These are phyloP conservation scores for Poronia punctata DNA, from an alignment of 495 filamentous ascomycete genomes.

Conservation along the genomic window DNA sequence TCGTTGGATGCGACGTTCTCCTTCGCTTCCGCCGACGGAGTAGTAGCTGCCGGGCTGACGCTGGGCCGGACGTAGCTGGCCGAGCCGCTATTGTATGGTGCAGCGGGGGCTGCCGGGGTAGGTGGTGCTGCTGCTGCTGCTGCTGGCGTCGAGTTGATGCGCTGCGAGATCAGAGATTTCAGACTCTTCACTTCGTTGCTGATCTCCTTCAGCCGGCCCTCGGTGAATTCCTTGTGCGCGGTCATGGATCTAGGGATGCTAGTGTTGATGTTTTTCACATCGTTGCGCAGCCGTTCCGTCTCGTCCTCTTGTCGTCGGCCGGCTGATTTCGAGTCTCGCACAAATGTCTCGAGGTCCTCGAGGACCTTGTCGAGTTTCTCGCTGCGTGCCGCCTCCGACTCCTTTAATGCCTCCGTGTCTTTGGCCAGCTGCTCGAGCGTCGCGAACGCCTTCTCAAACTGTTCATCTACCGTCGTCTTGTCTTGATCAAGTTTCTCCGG, in stretches of 20 bases:
- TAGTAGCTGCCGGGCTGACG: constrained; percentile 22
- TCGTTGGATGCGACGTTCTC: constrained; percentile 19
- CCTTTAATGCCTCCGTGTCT: constrained; percentile 82
- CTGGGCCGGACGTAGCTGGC: constrained; percentile 32
- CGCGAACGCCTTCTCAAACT: constrained; percentile 84
- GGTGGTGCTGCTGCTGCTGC: constrained; percentile 21
- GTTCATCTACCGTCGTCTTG: constrained; percentile 83
- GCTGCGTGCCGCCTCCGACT: constrained; percentile 75
- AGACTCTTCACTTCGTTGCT: constrained; percentile 85
- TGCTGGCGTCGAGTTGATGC: constrained; percentile 51
- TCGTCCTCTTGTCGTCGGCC: constrained; percentile 79
- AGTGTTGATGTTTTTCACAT: constrained; percentile 73
- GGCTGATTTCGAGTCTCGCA: constrained; percentile 71
- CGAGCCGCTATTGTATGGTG: constrained; percentile 14
- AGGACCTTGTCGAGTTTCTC: constrained; percentile 78
- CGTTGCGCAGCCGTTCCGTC: constrained; percentile 73
- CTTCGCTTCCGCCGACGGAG: constrained; percentile 26
- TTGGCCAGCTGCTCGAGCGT: constrained; percentile 85
- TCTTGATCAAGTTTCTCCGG: constrained; percentile 88
- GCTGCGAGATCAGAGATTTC: constrained; percentile 77
- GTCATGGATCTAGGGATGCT: constrained; percentile 81
- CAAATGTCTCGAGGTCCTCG: constrained; percentile 73
- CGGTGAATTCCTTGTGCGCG: constrained; percentile 76
- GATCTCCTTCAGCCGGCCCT: constrained; percentile 75
- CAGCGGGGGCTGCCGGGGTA: constrained; percentile 16